Base-by-base conservation (phyloP, 2,329 filamentous ascomycete species). In the Coniella vitis region DNA sequence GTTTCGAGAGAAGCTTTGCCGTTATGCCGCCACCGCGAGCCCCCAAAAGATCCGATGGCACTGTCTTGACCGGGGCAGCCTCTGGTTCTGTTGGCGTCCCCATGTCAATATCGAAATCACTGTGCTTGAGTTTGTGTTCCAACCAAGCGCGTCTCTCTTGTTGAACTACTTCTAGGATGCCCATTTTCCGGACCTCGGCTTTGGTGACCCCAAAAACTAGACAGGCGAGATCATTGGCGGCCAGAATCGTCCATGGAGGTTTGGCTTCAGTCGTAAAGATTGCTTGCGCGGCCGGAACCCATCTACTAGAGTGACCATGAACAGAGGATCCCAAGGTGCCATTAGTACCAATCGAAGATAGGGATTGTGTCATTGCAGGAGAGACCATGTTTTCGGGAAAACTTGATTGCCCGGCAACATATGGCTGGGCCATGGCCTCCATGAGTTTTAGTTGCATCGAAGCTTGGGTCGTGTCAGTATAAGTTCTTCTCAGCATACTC, bases 131-230 rank as follows among this genome's bases (percentile, higher is more conserved):
- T 66, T 90, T 96, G 54, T 84, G 81, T 62, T 94, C 89, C 21
- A 98, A 74, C 93, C 93, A 98, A 22, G 83, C 80, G 56, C 91
- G 76, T 51, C 90, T 79, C 65, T 96, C 91, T 64, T 90, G 83
- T 65, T 91, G 87, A 16, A 98, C 90, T 25, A 98, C 89, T 63
- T 97, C 90, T 51, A 98, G 69, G 49, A 98, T 97, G 41, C 93
- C 91, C 73, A 97, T 83, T 63, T 90, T 96, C 48, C 90, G 83
- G 20, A 98, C 87, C 66, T 98, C 93, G 4, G 88, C 87, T 61
- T 89, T 88, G n/a, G 90, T 95, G 9, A 98, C 89, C n/a, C 93
- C 93, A 69, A 97, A 98, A n/a, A 97, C 85, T 38, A 98, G 74
- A 66, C 93, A 98, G 16, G 93, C 93, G 42, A 98, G 74, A 63